A percentile compares a stretch with the other conserved stretches of the same genome.
Evolutionary conservation across 2,329 filamentous ascomycete species (phyloP).

Genomic region (Beauveria brongniartii): DNA sequence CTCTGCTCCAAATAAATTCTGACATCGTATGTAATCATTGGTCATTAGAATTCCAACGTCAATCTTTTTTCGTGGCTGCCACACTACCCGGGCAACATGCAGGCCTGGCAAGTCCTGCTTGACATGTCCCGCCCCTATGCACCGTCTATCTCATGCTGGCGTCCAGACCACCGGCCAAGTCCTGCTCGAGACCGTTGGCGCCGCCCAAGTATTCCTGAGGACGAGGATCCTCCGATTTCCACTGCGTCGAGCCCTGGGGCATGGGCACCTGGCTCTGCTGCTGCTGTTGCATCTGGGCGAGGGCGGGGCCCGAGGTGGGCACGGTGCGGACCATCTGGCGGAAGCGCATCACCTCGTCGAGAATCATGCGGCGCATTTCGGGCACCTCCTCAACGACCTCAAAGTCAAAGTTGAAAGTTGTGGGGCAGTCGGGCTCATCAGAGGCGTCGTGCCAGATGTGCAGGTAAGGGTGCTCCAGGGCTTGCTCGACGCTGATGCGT

Average conservation of each 20-base stretch:
- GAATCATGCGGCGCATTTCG: constrained; percentile 95
- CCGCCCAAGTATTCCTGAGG: constrained; percentile 49
- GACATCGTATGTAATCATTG: constrained; percentile 2
- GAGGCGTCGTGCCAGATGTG: constrained; percentile 98
- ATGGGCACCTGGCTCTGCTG: constrained; percentile 42
- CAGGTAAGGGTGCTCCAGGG: constrained; percentile 91
- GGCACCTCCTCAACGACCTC: constrained; percentile 92
- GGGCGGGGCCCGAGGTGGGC: constrained; percentile 28
- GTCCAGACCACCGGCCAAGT: constrained; percentile 53
- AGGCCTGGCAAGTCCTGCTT: background rate
- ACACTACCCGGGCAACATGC: background rate
- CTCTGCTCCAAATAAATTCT: background rate
- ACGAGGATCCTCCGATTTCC: constrained; percentile 52
- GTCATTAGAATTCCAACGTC: constrained; percentile 5
- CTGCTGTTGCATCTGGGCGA: constrained; percentile 28
- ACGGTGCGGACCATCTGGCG: constrained; percentile 52
- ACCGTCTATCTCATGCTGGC: constrained; percentile 14
- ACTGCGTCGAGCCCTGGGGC: constrained; percentile 41
- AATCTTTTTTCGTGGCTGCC: background rate
- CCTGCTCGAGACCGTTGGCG: constrained; percentile 46
- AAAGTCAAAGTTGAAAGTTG: constrained; percentile 96
- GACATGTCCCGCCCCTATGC: background rate
- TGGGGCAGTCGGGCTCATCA: constrained; percentile 89
- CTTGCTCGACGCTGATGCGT: constrained; percentile 89
- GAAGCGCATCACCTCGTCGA: constrained; percentile 89